Evolutionary conservation across 768 basidiomycete species (phyloP).

Genomic region (Kockovaella imperatae): DNA sequence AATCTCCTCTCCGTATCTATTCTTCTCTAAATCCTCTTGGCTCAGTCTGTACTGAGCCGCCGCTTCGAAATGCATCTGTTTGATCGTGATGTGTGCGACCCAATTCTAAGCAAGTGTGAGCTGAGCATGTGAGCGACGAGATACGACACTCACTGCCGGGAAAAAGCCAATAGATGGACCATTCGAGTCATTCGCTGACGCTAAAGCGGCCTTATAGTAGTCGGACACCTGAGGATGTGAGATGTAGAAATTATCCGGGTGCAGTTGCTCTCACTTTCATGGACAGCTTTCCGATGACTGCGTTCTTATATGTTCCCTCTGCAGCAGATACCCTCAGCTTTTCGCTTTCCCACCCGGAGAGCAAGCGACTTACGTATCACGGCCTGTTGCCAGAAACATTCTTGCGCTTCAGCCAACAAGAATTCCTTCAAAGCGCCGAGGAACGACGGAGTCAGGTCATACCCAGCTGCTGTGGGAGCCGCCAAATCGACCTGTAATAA

Average conservation of each 20-base stretch:
- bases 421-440: slow-evolving; percentile 61
- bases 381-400: slow-evolving; percentile 92
- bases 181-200: slow-evolving; percentile 31
- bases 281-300: slow-evolving; percentile 72
- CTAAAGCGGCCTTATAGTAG: slow-evolving; percentile 55
- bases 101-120: slow-evolving; percentile 54
- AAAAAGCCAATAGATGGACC: slow-evolving; percentile 38
- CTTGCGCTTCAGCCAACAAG: slow-evolving; percentile 90
- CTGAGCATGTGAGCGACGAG: too few species aligned
- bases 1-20: slow-evolving; percentile 79
- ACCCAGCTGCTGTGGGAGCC: slow-evolving; percentile 33
- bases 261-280: slow-evolving; percentile 52
- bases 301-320: slow-evolving; percentile 67
- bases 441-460: slow-evolving; percentile 61
- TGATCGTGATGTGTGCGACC: slow-evolving; percentile 72
- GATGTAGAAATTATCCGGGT: neutral
- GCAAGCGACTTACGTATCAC: slow-evolving; percentile 57
- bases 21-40: slow-evolving; percentile 67
- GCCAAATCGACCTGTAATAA: slow-evolving; percentile 29
- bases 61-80: slow-evolving; percentile 74
- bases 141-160: slow-evolving; percentile 29
- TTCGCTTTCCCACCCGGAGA: neutral
- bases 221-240: slow-evolving; percentile 48
- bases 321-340: neutral
- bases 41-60: slow-evolving; percentile 84